Percentiles rank a stretch among this genome's conserved stretches.
These are phyloP conservation scores for Fusarium odoratissimum DNA, from an alignment of 2,329 filamentous ascomycete species.

Conservation along the genomic window DNA sequence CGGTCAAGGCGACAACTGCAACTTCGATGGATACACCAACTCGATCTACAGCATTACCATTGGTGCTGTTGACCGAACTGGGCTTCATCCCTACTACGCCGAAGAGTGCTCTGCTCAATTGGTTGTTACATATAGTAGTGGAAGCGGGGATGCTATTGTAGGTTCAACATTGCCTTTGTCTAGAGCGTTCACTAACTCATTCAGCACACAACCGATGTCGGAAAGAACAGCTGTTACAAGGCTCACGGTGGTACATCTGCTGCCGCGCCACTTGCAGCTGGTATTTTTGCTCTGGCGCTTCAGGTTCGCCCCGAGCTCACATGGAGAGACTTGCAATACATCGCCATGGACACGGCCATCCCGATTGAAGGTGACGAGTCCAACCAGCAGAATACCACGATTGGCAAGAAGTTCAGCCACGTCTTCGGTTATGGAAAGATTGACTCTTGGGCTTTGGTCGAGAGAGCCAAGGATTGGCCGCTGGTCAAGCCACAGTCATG, in stretches of 20 bases:
- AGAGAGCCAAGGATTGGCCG: conserved; percentile 86
- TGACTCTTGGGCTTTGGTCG: conserved; percentile 86
- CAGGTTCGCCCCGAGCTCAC: conserved; percentile 86
- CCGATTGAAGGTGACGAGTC: conserved; percentile 76
- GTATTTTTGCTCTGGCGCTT: conserved; percentile 89
- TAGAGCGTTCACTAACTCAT: conserved; percentile 11
- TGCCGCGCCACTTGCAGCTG: conserved; percentile 90
- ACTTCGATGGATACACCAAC: conserved; percentile 99
- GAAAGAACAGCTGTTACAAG: conserved; percentile 79
- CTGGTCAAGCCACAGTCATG: conserved; percentile 95
- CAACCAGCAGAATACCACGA: conserved; percentile 84
- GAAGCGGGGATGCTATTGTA: conserved; percentile 84
- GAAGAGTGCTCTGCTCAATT: conserved; percentile 96
- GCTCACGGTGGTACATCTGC: conserved; percentile 96
- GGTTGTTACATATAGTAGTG: conserved; percentile 96
- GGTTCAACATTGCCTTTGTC: conserved; percentile 44
- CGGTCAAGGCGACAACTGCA: conserved; percentile 90
- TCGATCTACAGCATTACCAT: conserved; percentile 99
- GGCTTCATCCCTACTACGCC: conserved; percentile 93
- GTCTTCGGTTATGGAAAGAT: conserved; percentile 97
- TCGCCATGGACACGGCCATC: conserved; percentile 85
- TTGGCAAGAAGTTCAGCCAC: conserved; percentile 91
- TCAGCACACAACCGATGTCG: conserved; percentile 93
- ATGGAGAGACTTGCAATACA: conserved; percentile 95
- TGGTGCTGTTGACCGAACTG: conserved; percentile 88